Evolutionary conservation across 2,329 filamentous ascomycete genomes (phyloP).

Genomic region (Neonectria ditissima): DNA sequence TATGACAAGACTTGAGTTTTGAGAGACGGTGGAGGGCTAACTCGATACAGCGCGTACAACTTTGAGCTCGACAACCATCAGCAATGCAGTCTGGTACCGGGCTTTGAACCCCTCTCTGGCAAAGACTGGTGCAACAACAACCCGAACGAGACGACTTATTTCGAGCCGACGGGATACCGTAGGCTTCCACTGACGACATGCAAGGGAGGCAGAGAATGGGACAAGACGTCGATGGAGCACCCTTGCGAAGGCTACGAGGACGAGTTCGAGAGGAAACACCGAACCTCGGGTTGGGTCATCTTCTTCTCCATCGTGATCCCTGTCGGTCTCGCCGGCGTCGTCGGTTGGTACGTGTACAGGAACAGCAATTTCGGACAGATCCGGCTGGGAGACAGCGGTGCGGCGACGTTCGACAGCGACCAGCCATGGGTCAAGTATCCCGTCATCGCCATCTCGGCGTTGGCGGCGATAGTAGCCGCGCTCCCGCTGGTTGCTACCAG

Average conservation of each 20-base stretch:
- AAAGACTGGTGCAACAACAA: constrained; percentile 67
- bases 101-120: constrained; percentile 70
- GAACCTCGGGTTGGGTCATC: constrained; percentile 77
- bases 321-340: constrained; percentile 74
- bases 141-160: constrained; percentile 80
- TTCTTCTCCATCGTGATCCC: constrained; percentile 89
- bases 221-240: constrained; percentile 68
- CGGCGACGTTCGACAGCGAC: constrained; percentile 71
- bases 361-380: constrained; percentile 95
- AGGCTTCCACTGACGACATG: constrained; percentile 92
- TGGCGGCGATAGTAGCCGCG: constrained; percentile 69
- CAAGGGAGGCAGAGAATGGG: constrained; percentile 77
- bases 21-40: constrained; percentile 27
- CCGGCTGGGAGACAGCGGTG: constrained; percentile 78
- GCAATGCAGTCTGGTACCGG: constrained; percentile 80
- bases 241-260: constrained; percentile 84
- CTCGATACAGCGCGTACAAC: constrained; percentile 83
- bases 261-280: constrained; percentile 79
- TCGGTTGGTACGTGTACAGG: constrained; percentile 87
- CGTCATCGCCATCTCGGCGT: constrained; percentile 76
- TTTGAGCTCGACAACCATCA: constrained; percentile 83
- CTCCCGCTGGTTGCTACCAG: constrained; percentile 79
- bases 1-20: not conserved
- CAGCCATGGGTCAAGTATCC: constrained; percentile 85
- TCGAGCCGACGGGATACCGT: constrained; percentile 87